Evolutionary conservation across 108 stramenopile species (phyloP).

Genomic region (Tribonema minus): DNA sequence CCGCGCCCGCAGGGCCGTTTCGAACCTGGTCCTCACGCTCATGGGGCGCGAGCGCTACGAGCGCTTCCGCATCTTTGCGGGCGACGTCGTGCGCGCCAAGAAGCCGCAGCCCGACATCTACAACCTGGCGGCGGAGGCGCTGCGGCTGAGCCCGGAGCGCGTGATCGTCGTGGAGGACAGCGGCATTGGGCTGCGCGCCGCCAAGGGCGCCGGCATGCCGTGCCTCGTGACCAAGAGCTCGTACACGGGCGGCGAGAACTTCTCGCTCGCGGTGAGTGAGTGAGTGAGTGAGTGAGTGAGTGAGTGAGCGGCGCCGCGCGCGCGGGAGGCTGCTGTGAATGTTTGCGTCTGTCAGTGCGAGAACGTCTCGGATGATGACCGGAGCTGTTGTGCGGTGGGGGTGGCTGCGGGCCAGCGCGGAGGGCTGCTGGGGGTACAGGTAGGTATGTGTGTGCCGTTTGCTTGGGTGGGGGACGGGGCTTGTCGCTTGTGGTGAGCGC

Average conservation of each 20-base stretch:
- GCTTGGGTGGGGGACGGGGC: too few relatives aligned
- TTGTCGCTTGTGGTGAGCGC: too few relatives aligned
- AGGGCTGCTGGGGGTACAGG: too few relatives aligned
- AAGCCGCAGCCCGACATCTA: slow-evolving; percentile 91
- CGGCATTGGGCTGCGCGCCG: slow-evolving; percentile 79
- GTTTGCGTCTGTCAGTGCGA: too few relatives aligned
- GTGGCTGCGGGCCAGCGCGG: too few relatives aligned
- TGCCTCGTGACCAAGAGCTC: slow-evolving; percentile 68
- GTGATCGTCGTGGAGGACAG: slow-evolving; percentile 89
- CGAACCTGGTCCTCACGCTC: slow-evolving; percentile 71
- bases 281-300: too few relatives aligned
- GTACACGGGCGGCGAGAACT: slow-evolving; percentile 80
- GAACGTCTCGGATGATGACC: too few relatives aligned
- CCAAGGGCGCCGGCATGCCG: slow-evolving; percentile 68
- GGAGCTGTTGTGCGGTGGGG: too few relatives aligned
- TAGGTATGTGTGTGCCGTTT: too few relatives aligned
- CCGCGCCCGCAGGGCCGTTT: slow-evolving; percentile 67
- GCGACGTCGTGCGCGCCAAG: slow-evolving; percentile 81
- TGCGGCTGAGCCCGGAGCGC: slow-evolving; percentile 72
- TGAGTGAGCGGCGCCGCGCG: too few relatives aligned
- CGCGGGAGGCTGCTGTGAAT: too few relatives aligned
- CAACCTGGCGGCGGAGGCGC: slow-evolving; percentile 69
- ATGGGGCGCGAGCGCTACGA: slow-evolving; percentile 71
- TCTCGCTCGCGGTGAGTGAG: slow-evolving; percentile 63
- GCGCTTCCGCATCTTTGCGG: slow-evolving; percentile 77